Conservation (phyloP, 352 stramenopile species). For the Aphanomyces cochlioides region DNA sequence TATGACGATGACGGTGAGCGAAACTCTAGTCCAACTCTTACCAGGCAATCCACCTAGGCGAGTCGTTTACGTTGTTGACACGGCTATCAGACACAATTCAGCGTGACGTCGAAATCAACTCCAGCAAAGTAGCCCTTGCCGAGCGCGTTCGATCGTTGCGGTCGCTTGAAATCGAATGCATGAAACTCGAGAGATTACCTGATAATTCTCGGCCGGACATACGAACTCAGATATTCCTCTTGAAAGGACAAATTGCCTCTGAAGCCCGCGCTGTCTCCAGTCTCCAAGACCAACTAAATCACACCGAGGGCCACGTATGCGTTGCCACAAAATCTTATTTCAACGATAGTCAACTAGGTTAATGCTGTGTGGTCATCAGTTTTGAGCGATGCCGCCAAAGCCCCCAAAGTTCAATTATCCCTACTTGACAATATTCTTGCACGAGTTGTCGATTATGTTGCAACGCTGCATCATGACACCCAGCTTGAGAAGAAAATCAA, state of each 20-base stretch:
- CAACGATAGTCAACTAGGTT: slow-evolving; percentile 11
- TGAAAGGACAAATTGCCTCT: slow-evolving; percentile 55
- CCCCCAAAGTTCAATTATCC: background rate
- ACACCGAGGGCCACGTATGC: slow-evolving; percentile 44
- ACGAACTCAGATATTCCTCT: slow-evolving; percentile 50
- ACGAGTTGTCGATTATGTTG: slow-evolving; percentile 54
- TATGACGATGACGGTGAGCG: slow-evolving; percentile 68
- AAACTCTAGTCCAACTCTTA: background rate
- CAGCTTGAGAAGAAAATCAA: slow-evolving; percentile 55
- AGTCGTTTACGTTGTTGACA: slow-evolving; percentile 60
- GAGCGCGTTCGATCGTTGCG: slow-evolving; percentile 51
- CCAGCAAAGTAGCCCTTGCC: slow-evolving; percentile 40
- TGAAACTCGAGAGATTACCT: slow-evolving; percentile 49
- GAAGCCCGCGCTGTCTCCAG: slow-evolving; percentile 62
- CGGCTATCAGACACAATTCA: slow-evolving; percentile 67
- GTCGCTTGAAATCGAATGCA: slow-evolving; percentile 58
- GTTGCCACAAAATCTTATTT: background rate
- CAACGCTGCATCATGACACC: slow-evolving; percentile 50
- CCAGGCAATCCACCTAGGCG: slow-evolving; percentile 38
- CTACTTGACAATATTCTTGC: slow-evolving; percentile 40
- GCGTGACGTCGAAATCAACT: slow-evolving; percentile 53
- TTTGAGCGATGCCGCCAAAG: background rate
- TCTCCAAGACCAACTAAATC: slow-evolving; percentile 49
- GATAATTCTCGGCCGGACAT: slow-evolving; percentile 41
- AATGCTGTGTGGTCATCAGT: slow-evolving; percentile 26